Evolutionary conservation across 495 filamentous ascomycete species (phyloP), one percentile per base, ranked within the genome.

Genomic region (Daldinia caldariorum): DNA sequence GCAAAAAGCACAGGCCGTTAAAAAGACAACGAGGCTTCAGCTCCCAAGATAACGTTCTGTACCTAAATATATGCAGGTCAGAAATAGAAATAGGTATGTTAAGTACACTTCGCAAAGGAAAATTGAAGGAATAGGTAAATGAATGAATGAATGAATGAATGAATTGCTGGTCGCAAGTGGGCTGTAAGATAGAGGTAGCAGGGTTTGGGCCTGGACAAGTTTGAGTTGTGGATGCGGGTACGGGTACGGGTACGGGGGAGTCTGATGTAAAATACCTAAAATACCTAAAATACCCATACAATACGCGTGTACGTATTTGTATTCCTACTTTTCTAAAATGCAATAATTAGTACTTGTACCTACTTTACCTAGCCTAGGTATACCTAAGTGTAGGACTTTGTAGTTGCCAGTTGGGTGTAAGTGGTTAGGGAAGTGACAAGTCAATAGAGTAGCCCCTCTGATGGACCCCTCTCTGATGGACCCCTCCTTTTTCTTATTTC

Each of bases 391-490:
- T 26, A 26, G 26, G 26, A 35, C 34, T 35, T 35, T 35, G 34
- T 35, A 35, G 34, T 47, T 26, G 26, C 2, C 6, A 35, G 34
- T 47, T 26, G 26, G 26, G 16, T 47, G 16, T 47, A 47, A 47
- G 43, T 47, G 43, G 18, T 41, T 26, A 26, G 26, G 26, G 26
- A 26, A 26, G 26, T 26, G 26, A 26, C 26, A 26, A 26, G 26
- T 26, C 26, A 26, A 26, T 26, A 3, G 3, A 26, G 26, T 20
- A 3, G 43, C 18, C 38, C 18, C 18, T 47, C 32, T 57, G 16
- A 22, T 35, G 45, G 62, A 39, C 57, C 51, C 65, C 14, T 45
- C 39, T 10, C 34, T 43, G 16, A 59, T 66, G 55, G 63, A 59
- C 54, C 63, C 62, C 43, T 51, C 32, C 26, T 26, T 26, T 26